Evolutionary conservation across 345 rosid genomes (phyloP), one percentile per base, ranked within the genome.

Genomic region (Salix exigua): DNA sequence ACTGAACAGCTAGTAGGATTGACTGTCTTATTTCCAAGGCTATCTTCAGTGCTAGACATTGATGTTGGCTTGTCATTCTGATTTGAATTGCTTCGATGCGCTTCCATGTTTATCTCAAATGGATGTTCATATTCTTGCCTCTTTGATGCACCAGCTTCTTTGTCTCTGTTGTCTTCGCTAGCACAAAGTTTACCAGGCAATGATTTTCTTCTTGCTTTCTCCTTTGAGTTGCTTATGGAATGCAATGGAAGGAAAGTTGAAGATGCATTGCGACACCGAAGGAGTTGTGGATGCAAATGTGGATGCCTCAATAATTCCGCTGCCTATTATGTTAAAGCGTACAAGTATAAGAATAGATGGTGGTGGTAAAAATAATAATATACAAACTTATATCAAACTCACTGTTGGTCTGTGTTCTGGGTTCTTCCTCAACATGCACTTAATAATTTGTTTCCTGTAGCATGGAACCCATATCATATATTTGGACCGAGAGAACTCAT

Each of bases 221-320:
- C 94, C 79, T 86, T 89, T 18, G 89, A 72, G 78, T 83, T 87
- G 83, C 75, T 85, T 74, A 84, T 81, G 73, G 90, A 85, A 80
- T 75, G 86, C 65, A 93, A 70, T 23, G 99, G 99, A 84, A 96
- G 98, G 83, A 86, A 96, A 42, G 87, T 88, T 50, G 98, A 78
- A 61, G 98, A 89, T 11, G 90, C 77, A 80, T 86, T 87, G 68
- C 75, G 86, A 83, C 97, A 96, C 6, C 83, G 86, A 67, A 92
- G 91, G 70, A 96, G 89, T 82, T 89, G 87, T 3, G 92, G 84
- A 77, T 92, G 96, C 78, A 96, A 85, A 88, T 88, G 92, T 5
- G 92, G 92, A 82, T 92, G 93, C 89, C 99, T 87, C 68, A 96
- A 82, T 78, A 96, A 84, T 70, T 96, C 98, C 23, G 98, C 90